Base-by-base conservation (phyloP, 2,329 filamentous ascomycete species). In the Dactylellina cionopaga region DNA sequence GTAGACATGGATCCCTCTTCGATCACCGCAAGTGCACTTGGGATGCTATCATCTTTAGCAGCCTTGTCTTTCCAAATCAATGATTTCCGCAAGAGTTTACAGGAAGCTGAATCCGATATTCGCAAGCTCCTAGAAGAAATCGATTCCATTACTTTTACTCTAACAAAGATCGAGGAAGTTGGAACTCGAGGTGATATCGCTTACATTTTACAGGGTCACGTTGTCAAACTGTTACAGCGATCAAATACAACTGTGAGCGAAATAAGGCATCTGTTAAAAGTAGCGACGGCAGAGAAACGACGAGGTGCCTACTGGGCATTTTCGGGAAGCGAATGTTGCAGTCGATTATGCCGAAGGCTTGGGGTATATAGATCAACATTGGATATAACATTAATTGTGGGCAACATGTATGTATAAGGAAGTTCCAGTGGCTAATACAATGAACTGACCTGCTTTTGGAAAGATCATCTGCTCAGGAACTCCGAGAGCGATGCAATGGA, bases 291-390 rank as follows among this genome's bases (percentile, higher is more conserved):
- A 1, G 31, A 22, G 19, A 44, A 22, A 13, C 15, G 51, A 1
- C 47, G 46, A 3, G 46, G 44, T 11, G 10, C 46, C 1, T 62
- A n/a, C 27, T 62, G 58, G 58, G 58, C 58, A 3, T 62, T 62
- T n/a, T 15, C 58, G 2, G 58, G 58, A 7, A 62, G 52, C 24
- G 52, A 62, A 24, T 22, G 17, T 15, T 47, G 58, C 17, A 19
- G 1, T 6, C 22, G 35, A n/a, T 24, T 51, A 7, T 31, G 44
- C 15, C 19, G 58, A 6, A 35, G 33, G 15, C 46, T 62, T 9
- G 58, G 52, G 15, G 19, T 33, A 9, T 52, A 62, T 24, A 62
- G 52, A 29, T 47, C n/a, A 5, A 62, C 58, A 1, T 52, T 62
- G 13, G 44, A 43, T 33, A 52, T 62, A 3, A 62, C 58, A 1